These are phyloP conservation scores for Salmacisia buchloeana DNA, from an alignment of 1,284 basidiomycete species.

Conservation along the genomic window DNA sequence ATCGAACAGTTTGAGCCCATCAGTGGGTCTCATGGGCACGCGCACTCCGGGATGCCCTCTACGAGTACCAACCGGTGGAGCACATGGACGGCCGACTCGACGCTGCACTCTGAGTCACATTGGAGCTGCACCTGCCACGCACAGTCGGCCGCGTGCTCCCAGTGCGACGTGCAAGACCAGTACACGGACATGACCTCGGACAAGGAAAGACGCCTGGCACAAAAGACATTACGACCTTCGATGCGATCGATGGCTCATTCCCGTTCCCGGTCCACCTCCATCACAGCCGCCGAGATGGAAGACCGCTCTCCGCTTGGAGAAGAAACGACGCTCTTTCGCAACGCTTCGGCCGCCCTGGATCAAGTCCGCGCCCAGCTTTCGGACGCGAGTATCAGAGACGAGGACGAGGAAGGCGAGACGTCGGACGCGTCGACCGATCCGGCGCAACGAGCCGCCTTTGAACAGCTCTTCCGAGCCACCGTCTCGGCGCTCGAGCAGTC, in stretches of 20 bases:
- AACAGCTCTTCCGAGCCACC: background rate
- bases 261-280: too few species aligned
- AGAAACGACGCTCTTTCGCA: background rate
- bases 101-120: background rate
- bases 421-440: background rate
- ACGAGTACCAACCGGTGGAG: background rate
- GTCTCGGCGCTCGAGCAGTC: conserved; percentile 3
- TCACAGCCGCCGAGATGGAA: too few species aligned
- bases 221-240: too few species aligned
- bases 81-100: background rate
- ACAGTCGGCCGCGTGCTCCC: too few species aligned
- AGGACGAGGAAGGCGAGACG: background rate
- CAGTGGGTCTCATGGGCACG: too few species aligned
- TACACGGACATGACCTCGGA: background rate
- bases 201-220: too few species aligned
- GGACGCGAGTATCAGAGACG: too few species aligned
- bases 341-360: background rate
- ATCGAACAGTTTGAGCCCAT: too few species aligned
- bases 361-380: too few species aligned
- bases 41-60: background rate
- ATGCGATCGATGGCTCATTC: too few species aligned
- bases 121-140: background rate
- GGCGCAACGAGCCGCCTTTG: background rate
- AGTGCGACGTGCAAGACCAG: background rate
- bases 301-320: too few species aligned